Evolutionary conservation across 352 stramenopile genomes (phyloP).

Genomic region (Globisporangium abappressorium): DNA sequence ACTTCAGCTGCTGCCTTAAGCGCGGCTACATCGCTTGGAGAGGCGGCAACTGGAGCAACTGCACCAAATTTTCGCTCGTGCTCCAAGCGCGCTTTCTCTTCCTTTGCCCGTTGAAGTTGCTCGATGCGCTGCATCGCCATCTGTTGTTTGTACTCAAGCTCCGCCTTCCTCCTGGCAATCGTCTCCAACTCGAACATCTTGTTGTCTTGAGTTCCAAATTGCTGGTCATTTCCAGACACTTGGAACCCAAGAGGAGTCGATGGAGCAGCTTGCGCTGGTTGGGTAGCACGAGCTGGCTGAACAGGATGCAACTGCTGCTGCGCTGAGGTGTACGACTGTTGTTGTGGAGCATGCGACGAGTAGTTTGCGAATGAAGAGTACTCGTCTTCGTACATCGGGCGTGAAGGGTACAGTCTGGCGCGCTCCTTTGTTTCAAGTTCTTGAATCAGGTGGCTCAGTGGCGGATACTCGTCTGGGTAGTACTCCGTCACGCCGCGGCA

Average conservation of each 20-base stretch:
- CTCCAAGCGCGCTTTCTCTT: slow-evolving; percentile 41
- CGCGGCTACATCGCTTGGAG: slow-evolving; percentile 1
- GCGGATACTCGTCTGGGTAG: slow-evolving; percentile 59
- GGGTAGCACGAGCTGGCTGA: slow-evolving; percentile 3
- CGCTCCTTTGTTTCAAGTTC: slow-evolving; percentile 56
- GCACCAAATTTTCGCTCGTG: slow-evolving; percentile 25
- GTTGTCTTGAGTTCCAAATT: slow-evolving; percentile 13
- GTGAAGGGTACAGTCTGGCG: slow-evolving; percentile 55
- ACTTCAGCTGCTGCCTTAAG: slow-evolving; percentile 24
- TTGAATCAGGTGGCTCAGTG: slow-evolving; percentile 69
- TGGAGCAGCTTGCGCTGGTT: slow-evolving; percentile 8
- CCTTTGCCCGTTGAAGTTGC: slow-evolving; percentile 43
- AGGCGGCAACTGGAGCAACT: slow-evolving; percentile 9
- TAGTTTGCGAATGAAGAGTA: slow-evolving; percentile 76
- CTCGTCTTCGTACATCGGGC: slow-evolving; percentile 52
- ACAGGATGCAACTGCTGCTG: not conserved
- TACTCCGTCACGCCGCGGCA: slow-evolving; percentile 85
- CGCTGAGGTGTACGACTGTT: not conserved
- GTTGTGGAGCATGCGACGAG: slow-evolving; percentile 15
- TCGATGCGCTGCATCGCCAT: slow-evolving; percentile 49
- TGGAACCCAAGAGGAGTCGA: not conserved
- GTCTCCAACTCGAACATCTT: slow-evolving; percentile 45
- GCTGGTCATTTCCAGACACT: not conserved
- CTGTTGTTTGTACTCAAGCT: slow-evolving; percentile 60
- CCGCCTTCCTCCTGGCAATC: slow-evolving; percentile 52